Evolutionary conservation across 306 rosid genomes (phyloP).

Genomic region (Vigna hirtella): DNA sequence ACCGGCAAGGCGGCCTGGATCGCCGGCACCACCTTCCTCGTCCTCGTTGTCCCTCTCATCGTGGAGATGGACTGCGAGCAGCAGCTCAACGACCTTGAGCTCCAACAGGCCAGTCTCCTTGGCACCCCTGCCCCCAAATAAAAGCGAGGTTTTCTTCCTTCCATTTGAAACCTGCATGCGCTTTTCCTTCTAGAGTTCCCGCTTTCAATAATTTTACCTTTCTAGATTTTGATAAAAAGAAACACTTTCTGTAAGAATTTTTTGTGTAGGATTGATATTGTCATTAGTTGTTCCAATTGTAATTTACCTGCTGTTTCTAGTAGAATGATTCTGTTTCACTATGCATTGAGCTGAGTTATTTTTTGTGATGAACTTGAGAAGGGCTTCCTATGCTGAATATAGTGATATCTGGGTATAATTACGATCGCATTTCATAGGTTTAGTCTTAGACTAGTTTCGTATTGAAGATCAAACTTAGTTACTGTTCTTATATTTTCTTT

Average conservation of each 20-base stretch:
- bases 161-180: background rate
- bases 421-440: background rate
- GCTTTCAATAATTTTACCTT: background rate
- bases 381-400: background rate
- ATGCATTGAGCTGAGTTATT: background rate
- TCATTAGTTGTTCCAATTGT: background rate
- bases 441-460: background rate
- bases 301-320: background rate
- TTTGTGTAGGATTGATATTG: constrained; percentile 6
- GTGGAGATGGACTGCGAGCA: constrained; percentile 98
- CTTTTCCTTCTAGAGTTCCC: constrained; percentile 34
- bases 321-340: background rate
- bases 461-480: background rate
- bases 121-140: constrained; percentile 72
- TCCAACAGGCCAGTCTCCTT: constrained; percentile 91
- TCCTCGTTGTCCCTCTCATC: constrained; percentile 83
- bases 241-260: background rate
- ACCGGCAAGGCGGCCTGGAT: constrained; percentile 99
- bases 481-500: too few species aligned
- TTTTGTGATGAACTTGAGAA: background rate
- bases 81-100: constrained; percentile 89
- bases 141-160: background rate
- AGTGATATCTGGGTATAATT: background rate
- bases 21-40: constrained; percentile 83
- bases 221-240: background rate